Conservation (phyloP, 345 rosid genomes). For the Raphanus raphanistrum region DNA sequence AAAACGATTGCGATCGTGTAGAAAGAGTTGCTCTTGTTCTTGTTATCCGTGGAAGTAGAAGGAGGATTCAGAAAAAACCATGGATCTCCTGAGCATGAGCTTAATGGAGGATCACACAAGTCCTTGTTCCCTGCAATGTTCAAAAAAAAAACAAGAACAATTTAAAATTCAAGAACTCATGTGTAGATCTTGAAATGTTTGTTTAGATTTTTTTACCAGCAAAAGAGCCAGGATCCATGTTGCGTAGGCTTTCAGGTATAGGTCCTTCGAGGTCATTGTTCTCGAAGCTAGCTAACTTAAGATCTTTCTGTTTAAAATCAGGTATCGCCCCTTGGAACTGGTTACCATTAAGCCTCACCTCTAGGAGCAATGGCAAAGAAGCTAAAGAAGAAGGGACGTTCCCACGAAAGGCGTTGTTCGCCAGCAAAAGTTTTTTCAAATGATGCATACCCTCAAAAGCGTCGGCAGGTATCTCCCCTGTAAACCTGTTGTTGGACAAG, state of each 20-base stretch:
- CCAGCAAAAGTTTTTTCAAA: constrained; percentile 58
- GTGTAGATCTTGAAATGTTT: constrained; percentile 7
- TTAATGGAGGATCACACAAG: constrained; percentile 61
- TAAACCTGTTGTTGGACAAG: constrained; percentile 60
- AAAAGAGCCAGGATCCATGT: constrained; percentile 48
- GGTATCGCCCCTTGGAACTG: constrained; percentile 54
- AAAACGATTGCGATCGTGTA: constrained; percentile 32
- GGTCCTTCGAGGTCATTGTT: constrained; percentile 72
- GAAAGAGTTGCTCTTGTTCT: constrained; percentile 4
- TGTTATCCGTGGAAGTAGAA: not conserved
- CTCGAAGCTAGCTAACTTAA: constrained; percentile 51
- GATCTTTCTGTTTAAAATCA: constrained; percentile 39
- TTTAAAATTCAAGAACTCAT: constrained; percentile 17
- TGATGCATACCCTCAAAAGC: constrained; percentile 58
- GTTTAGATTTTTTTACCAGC: constrained; percentile 46
- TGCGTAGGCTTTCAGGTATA: constrained; percentile 55
- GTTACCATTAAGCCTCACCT: not conserved
- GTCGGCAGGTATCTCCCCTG: constrained; percentile 55
- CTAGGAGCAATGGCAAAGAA: not conserved
- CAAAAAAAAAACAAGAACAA: constrained; percentile 4
- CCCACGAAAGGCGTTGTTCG: constrained; percentile 59
- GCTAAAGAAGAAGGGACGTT: constrained; percentile 51
- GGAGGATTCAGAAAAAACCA: not conserved
- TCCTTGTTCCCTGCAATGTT: not conserved
- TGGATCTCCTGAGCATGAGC: constrained; percentile 33